Conservation (phyloP, 2,329 filamentous ascomycete species). For the Aspergillus awamori region DNA sequence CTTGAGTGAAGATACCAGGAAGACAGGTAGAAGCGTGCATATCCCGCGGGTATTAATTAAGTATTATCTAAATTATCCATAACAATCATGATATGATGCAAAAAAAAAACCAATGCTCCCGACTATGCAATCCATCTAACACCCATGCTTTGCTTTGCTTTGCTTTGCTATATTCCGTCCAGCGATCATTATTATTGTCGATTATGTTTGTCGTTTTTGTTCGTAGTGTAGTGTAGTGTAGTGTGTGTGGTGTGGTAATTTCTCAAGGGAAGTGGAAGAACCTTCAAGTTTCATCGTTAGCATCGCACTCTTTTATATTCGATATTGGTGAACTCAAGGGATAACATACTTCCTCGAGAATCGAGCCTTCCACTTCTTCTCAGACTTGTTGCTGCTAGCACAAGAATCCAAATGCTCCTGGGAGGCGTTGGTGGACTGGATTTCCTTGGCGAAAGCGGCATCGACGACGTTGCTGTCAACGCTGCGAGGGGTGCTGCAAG, state of each 20-base stretch:
- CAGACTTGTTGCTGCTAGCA: neutral
- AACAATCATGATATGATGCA: neutral
- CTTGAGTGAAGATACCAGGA: too few species aligned
- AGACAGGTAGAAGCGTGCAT: neutral
- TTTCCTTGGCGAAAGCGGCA: neutral
- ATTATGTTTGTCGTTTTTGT: too few species aligned
- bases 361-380: neutral
- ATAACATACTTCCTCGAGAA: slow-evolving; percentile 1
- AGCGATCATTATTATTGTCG: too few species aligned
- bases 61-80: neutral
- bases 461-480: neutral
- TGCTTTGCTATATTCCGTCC: too few species aligned
- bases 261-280: too few species aligned
- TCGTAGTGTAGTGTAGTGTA: too few species aligned
- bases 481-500: neutral
- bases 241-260: too few species aligned
- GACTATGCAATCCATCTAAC: too few species aligned
- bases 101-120: neutral
- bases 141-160: too few species aligned
- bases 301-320: too few species aligned
- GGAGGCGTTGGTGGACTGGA: neutral
- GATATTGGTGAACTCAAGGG: too few species aligned
- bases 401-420: neutral
- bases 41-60: neutral
- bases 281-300: too few species aligned